phyloP scores from a whole-genome alignment of 176 grass and related monocot species.

The Secale cereale region DNA sequence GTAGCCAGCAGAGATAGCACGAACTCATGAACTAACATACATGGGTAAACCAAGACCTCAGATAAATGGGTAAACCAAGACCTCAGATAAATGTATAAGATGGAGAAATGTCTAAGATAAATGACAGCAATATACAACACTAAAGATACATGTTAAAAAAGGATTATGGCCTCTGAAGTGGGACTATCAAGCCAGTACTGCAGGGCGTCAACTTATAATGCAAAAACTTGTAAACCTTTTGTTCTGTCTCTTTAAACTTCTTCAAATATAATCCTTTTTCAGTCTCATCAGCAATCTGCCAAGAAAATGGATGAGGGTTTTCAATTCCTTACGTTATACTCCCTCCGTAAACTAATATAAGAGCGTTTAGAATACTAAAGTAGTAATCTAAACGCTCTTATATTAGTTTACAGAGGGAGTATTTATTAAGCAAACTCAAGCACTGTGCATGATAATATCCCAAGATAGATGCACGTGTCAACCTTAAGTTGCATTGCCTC shows the following conservation, averaged over 20 bases:
- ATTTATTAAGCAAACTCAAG: conserved; percentile 16
- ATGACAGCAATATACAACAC: background rate
- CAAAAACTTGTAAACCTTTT: conserved; percentile 27
- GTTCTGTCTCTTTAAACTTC: conserved; percentile 26
- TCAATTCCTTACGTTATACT: background rate
- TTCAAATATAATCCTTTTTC: conserved; percentile 31
- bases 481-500: conserved; percentile 48
- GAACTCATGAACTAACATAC: background rate
- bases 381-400: too few relatives aligned
- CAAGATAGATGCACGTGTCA: background rate
- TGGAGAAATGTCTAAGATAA: background rate
- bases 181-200: background rate
- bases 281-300: conserved; percentile 15
- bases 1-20: background rate
- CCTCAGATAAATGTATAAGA: conserved; percentile 11
- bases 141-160: background rate
- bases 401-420: too few relatives aligned
- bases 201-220: conserved; percentile 1
- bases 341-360: too few relatives aligned
- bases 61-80: background rate
- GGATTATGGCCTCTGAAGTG: background rate
- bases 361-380: too few relatives aligned
- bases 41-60: background rate
- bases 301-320: conserved; percentile 15
- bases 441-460: background rate